Percentiles rank a stretch among this genome's conserved stretches.
These are phyloP conservation scores for Pythium pyrilobum DNA, from an alignment of 352 stramenopile species.

Conservation along the genomic window DNA sequence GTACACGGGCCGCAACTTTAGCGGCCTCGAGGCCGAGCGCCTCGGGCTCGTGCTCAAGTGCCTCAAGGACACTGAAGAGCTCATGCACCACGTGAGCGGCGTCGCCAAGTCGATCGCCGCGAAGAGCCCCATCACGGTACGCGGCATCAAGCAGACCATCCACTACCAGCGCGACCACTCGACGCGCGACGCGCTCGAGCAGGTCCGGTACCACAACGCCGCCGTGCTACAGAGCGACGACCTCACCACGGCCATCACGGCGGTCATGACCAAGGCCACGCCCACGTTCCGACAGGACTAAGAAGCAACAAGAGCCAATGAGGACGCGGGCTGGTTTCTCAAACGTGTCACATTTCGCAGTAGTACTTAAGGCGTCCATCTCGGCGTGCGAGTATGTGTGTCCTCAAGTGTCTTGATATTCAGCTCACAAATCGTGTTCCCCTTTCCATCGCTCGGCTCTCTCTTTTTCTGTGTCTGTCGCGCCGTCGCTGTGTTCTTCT, in stretches of 20 bases:
- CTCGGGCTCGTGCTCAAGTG: slow-evolving; percentile 76
- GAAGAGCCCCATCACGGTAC: slow-evolving; percentile 84
- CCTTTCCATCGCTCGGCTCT: not conserved
- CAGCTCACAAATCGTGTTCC: not conserved
- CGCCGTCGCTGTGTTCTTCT: not conserved
- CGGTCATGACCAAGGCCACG: slow-evolving; percentile 60
- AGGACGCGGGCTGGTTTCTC: no score
- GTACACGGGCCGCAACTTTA: slow-evolving; percentile 81
- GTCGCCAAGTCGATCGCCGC: slow-evolving; percentile 63
- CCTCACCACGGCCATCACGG: slow-evolving; percentile 65
- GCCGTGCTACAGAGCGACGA: slow-evolving; percentile 84
- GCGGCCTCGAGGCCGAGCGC: slow-evolving; percentile 63
- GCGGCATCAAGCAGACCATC: slow-evolving; percentile 86
- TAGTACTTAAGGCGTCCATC: no score
- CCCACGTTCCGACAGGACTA: slow-evolving; percentile 68
- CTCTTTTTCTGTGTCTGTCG: no score
- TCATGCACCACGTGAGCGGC: slow-evolving; percentile 45
- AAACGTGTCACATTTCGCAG: no score
- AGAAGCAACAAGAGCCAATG: not conserved
- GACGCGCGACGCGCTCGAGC: slow-evolving; percentile 64
- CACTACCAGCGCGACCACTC: slow-evolving; percentile 85
- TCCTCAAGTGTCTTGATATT: slow-evolving; percentile 1
- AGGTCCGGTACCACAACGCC: slow-evolving; percentile 83
- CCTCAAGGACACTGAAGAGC: slow-evolving; percentile 49
- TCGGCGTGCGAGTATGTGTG: no score